Conservation (phyloP, 2,329 filamentous ascomycete genomes). For the Sodiomyces alkalinus region DNA sequence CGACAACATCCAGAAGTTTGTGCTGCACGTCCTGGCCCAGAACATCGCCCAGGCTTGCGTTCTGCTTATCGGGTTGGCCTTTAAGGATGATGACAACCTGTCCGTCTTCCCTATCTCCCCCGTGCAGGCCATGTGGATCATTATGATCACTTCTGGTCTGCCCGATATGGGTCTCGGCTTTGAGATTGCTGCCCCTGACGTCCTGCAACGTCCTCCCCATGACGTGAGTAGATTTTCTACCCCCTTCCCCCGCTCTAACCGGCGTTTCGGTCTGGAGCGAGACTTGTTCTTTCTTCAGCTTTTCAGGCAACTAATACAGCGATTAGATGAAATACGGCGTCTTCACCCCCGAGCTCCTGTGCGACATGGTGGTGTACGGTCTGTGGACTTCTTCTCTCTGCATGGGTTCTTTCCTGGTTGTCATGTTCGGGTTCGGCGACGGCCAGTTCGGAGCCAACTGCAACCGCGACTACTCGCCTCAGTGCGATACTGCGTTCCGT, state of each 20-base stretch:
- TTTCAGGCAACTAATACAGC: background rate
- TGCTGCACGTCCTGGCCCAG: slow-evolving; percentile 49
- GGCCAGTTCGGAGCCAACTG: slow-evolving; percentile 42
- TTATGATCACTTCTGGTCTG: slow-evolving; percentile 61
- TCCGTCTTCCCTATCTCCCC: slow-evolving; percentile 59
- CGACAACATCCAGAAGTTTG: slow-evolving; percentile 61
- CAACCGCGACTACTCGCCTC: slow-evolving; percentile 36
- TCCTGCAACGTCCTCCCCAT: slow-evolving; percentile 55
- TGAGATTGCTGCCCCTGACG: slow-evolving; percentile 52
- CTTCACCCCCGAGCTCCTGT: slow-evolving; percentile 48
- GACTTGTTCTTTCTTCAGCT: too few relatives aligned
- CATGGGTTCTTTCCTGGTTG: slow-evolving; percentile 33
- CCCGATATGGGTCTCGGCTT: slow-evolving; percentile 65
- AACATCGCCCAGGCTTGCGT: slow-evolving; percentile 57
- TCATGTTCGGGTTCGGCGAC: slow-evolving; percentile 33
- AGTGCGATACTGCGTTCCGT: slow-evolving; percentile 48
- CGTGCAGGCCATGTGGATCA: slow-evolving; percentile 66
- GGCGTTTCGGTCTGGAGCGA: background rate
- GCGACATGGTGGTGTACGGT: slow-evolving; percentile 53
- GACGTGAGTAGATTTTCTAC: slow-evolving; percentile 22
- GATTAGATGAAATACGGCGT: slow-evolving; percentile 31
- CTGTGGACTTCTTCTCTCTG: slow-evolving; percentile 50
- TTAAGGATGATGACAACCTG: slow-evolving; percentile 47
- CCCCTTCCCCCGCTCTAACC: too few relatives aligned
- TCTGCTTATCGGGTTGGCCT: slow-evolving; percentile 52